Percentiles rank a stretch among this genome's conserved stretches.
Evolutionary conservation across 83 land plant species (phyloP).

Genomic region (Picea abies): DNA sequence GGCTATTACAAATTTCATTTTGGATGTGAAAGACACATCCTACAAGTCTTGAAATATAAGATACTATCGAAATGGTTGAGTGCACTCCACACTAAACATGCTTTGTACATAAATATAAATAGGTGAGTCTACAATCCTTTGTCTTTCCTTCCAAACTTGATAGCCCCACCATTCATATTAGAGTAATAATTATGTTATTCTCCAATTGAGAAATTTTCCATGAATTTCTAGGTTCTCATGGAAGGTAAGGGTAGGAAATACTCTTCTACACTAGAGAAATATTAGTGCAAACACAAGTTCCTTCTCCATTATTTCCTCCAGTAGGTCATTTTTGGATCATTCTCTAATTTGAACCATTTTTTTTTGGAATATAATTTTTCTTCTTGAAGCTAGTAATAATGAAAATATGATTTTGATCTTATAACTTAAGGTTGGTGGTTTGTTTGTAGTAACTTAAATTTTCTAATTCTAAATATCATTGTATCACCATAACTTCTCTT

Average conservation of each 20-base stretch:
- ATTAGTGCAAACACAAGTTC: conserved; percentile 57
- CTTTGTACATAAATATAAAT: background rate
- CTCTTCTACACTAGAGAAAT: conserved; percentile 32
- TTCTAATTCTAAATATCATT: no score
- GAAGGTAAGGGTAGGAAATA: conserved; percentile 37
- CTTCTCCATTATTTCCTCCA: conserved; percentile 67
- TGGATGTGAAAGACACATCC: conserved; percentile 86
- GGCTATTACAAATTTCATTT: conserved; percentile 73
- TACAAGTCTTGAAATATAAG: conserved; percentile 17
- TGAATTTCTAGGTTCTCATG: conserved; percentile 36
- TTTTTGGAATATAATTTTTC: no score
- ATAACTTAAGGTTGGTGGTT: no score
- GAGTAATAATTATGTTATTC: no score
- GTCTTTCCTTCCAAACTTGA: background rate
- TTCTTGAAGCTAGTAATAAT: no score
- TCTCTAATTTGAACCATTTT: no score
- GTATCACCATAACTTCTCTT: no score
- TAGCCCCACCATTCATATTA: conserved; percentile 9
- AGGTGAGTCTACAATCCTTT: background rate
- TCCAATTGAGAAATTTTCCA: no score
- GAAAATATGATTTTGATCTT: no score
- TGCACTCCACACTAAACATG: background rate
- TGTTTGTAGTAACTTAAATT: no score
- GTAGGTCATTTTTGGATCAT: conserved; percentile 27
- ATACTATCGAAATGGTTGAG: background rate